Base-by-base conservation (phyloP, 495 filamentous ascomycete species). In the Tuber magnatum region DNA sequence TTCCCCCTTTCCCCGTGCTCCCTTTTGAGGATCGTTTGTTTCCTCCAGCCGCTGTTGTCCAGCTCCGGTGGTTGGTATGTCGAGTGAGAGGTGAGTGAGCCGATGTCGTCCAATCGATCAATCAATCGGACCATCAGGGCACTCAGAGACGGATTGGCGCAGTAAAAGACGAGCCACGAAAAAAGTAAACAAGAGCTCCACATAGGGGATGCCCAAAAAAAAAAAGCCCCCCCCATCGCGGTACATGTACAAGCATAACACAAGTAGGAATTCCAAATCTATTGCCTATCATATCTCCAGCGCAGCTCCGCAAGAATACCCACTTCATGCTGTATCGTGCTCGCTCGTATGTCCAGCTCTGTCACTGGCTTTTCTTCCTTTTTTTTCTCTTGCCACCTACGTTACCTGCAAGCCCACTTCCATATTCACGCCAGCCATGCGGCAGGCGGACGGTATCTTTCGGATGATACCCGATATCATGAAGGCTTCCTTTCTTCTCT, bases 381-480 rank as follows among this genome's bases (percentile, higher is more conserved):
- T 61, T 32, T 35, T 32, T 12, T 6, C 56, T 18, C 16, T 0
- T 24, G 1, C 22, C 22, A 24, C 46, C 7, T 48, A 48, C 51
- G n/a, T n/a, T 14, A 28, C n/a, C 51, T 61, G 51, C 51, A 61
- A 61, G 51, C 51, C 51, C 51, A 61, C 51, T 61, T 61, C 56
- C 56, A 65, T 28, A 20, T 65, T 28, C 16, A 65, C 28, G 3
- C 56, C 28, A 28, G 28, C 56, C 28, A 65, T 14, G 56, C 56
- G 32, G 56, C 28, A 65, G 56, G 56, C 28, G 3, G 56, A 14
- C 56, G 56, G 56, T 35, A 65, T 65, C 56, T 35, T 65, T 65
- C 56, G 56, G 56, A 65, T 65, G 56, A 14, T 65, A 35, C 7
- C 28, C 56, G 56, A 32, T 20, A 35, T 65, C 56, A 20, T 18